These are phyloP conservation scores for Mucor irregularis DNA, from an alignment of 371 early-diverging fungal species.

Conservation along the genomic window DNA sequence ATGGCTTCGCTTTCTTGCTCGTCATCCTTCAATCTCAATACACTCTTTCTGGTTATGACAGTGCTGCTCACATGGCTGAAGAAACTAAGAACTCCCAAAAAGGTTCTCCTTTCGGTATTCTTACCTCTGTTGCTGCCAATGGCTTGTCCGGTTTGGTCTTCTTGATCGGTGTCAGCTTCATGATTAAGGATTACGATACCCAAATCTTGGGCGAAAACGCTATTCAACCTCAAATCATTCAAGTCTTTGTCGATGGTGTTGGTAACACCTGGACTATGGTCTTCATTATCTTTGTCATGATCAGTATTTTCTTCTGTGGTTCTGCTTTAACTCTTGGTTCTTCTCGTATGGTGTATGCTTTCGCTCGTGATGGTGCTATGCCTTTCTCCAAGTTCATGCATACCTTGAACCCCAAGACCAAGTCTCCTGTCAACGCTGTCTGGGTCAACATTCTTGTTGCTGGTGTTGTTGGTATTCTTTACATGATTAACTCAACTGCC, in stretches of 20 bases:
- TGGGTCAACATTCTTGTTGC: conserved; percentile 49
- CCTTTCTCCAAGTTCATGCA: conserved; percentile 44
- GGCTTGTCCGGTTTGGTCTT: conserved; percentile 58
- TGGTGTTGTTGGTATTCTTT: conserved; percentile 31
- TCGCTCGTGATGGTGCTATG: conserved; percentile 73
- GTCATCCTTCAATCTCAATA: conserved; percentile 64
- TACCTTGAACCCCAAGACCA: conserved; percentile 30
- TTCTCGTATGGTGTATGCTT: conserved; percentile 76
- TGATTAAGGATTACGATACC: conserved; percentile 51
- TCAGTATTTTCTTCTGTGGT: conserved; percentile 61
- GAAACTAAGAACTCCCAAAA: conserved; percentile 66
- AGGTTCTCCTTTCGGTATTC: conserved; percentile 63
- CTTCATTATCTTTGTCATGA: conserved; percentile 55
- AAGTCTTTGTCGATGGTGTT: conserved; percentile 68
- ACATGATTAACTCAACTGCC: conserved; percentile 39
- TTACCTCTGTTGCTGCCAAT: conserved; percentile 60
- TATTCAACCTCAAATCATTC: conserved; percentile 53
- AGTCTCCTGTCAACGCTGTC: conserved; percentile 46
- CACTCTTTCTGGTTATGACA: conserved; percentile 72
- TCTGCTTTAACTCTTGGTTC: conserved; percentile 55
- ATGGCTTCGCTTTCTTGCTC: conserved; percentile 55
- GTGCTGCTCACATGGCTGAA: conserved; percentile 75
- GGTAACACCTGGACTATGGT: conserved; percentile 57
- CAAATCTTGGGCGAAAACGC: conserved; percentile 48
- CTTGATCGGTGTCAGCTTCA: conserved; percentile 56